phyloP scores from a whole-genome alignment of 2,329 filamentous ascomycete genomes.

The Botryotinia calthae region DNA sequence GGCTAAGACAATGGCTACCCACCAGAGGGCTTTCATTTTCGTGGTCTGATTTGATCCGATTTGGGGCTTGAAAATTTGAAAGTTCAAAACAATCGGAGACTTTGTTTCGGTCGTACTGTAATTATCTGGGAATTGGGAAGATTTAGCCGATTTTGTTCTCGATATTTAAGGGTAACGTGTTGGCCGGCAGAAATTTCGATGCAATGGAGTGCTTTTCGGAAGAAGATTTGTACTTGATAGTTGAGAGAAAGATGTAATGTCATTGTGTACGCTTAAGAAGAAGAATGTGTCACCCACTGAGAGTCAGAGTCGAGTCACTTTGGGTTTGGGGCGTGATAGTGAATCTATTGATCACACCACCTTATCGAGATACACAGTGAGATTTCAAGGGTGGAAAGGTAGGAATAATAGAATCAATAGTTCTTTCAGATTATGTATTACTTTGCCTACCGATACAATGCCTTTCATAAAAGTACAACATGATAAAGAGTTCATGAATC shows the following conservation, averaged over 20 bases:
- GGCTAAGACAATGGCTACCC: not conserved
- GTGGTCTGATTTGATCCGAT: not conserved
- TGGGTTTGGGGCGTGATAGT: not conserved
- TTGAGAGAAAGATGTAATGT: not conserved
- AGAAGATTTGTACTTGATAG: not conserved
- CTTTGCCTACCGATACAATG: conserved; percentile 2
- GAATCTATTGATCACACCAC: not conserved
- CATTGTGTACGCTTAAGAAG: not conserved
- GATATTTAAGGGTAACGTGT: not conserved
- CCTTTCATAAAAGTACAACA: not conserved
- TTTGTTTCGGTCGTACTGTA: too few species aligned
- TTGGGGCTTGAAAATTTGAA: not conserved
- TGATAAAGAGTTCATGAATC: conserved; percentile 6
- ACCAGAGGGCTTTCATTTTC: not conserved
- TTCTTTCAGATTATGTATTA: not conserved
- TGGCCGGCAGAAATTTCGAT: not conserved
- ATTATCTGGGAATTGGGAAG: not conserved
- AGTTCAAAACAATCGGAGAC: not conserved
- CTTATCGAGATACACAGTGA: not conserved
- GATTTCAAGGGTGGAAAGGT: not conserved
- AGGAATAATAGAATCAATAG: not conserved
- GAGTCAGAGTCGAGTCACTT: not conserved
- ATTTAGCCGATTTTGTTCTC: not conserved
- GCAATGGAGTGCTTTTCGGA: too few species aligned
- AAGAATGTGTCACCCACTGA: not conserved